Conservation (phyloP, 148 eudicot genomes). For the Drosera capensis region DNA sequence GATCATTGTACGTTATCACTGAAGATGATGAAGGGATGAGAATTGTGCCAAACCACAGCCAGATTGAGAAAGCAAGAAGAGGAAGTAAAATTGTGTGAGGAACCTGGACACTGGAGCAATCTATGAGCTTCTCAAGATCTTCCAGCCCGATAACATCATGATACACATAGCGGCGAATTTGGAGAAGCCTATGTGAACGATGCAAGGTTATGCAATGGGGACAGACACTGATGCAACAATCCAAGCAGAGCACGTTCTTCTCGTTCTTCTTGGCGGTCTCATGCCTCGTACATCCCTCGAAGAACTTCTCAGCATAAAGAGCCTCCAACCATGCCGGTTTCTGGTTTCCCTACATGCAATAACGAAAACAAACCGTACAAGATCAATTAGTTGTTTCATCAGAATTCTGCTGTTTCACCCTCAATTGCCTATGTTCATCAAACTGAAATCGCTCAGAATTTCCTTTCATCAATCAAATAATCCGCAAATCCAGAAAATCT, state of each 20-base stretch:
- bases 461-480: no score
- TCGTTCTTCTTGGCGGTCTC: slow-evolving; percentile 86
- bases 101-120: slow-evolving; percentile 92
- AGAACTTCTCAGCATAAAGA: slow-evolving; percentile 61
- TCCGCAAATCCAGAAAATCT: no score
- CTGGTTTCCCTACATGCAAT: slow-evolving; percentile 32
- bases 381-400: no score
- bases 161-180: slow-evolving; percentile 86
- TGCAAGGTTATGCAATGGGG: slow-evolving; percentile 82
- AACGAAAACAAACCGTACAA: slow-evolving; percentile 25
- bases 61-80: no score
- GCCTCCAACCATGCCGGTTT: slow-evolving; percentile 97
- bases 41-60: no score
- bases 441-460: no score
- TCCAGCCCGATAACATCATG: slow-evolving; percentile 85
- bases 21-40: neutral
- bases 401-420: no score
- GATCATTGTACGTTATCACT: neutral
- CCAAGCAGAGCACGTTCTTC: slow-evolving; percentile 81
- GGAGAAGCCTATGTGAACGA: slow-evolving; percentile 72
- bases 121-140: slow-evolving; percentile 81
- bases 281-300: slow-evolving; percentile 52
- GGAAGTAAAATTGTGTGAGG: no score
- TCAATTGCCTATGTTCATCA: no score
- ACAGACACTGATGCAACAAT: slow-evolving; percentile 82